Conservation (phyloP, 2,329 filamentous ascomycete species). For the Apiospora phragmitis region DNA sequence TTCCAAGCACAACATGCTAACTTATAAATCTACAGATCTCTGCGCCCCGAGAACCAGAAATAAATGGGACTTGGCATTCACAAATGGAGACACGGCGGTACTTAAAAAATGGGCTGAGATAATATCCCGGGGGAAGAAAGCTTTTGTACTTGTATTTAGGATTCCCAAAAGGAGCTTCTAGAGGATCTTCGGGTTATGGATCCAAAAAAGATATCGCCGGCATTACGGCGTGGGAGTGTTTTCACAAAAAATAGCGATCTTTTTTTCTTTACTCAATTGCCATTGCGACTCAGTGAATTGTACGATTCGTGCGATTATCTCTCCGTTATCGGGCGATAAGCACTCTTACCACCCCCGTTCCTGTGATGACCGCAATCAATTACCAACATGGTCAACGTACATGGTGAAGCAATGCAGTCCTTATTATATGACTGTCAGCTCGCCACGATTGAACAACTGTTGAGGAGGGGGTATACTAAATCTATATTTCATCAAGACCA, state of each 20-base stretch:
- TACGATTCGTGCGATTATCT: not conserved
- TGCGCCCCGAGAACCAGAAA: slow-evolving; percentile 86
- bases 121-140: slow-evolving; percentile 23
- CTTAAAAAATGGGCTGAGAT: slow-evolving; percentile 22
- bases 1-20: slow-evolving; percentile 19
- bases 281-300: not conserved
- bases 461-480: not conserved
- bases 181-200: slow-evolving; percentile 18
- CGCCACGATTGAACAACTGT: not conserved
- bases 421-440: not conserved
- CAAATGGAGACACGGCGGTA: slow-evolving; percentile 22
- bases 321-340: slow-evolving; percentile 25
- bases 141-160: slow-evolving; percentile 38
- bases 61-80: slow-evolving; percentile 40
- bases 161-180: slow-evolving; percentile 27
- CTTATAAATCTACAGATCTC: slow-evolving; percentile 50
- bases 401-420: not conserved
- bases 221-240: not conserved
- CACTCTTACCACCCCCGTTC: not conserved
- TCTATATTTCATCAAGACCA: not conserved
- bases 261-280: not conserved
- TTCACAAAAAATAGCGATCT: slow-evolving; percentile 10
- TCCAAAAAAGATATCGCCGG: slow-evolving; percentile 3
- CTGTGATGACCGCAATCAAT: not conserved
- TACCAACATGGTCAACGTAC: not conserved